Conservation (phyloP, 2,329 filamentous ascomycete genomes). For the Fusarium sp. region DNA sequence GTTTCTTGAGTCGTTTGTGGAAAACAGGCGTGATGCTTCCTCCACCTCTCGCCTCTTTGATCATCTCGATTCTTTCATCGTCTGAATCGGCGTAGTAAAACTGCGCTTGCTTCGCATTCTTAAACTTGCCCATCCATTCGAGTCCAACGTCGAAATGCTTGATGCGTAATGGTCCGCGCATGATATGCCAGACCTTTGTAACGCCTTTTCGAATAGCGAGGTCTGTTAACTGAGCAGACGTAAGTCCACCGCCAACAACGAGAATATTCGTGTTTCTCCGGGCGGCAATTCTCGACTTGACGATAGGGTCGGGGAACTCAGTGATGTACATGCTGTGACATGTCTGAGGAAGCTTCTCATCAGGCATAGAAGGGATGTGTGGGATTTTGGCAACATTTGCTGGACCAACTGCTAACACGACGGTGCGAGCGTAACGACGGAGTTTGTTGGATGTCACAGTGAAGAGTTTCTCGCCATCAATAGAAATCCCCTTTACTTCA, state of each 20-base stretch:
- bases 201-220: conserved; percentile 74
- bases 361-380: conserved; percentile 51
- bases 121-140: conserved; percentile 85
- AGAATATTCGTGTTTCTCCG: conserved; percentile 71
- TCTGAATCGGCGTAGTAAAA: conserved; percentile 84
- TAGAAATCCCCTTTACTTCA: conserved; percentile 57
- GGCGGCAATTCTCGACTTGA: conserved; percentile 65
- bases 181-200: conserved; percentile 75
- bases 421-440: conserved; percentile 68
- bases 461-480: conserved; percentile 70
- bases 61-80: conserved; percentile 74
- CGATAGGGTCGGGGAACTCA: conserved; percentile 65
- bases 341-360: conserved; percentile 54
- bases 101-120: conserved; percentile 79
- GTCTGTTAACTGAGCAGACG: conserved; percentile 79
- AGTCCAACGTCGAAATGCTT: conserved; percentile 85
- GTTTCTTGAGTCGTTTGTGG: conserved; percentile 73
- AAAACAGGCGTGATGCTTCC: conserved; percentile 81
- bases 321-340: conserved; percentile 76
- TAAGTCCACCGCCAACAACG: conserved; percentile 80
- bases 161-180: conserved; percentile 70
- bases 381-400: conserved; percentile 70
- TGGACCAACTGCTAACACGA: conserved; percentile 78
- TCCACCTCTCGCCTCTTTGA: conserved; percentile 75
- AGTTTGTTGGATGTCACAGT: conserved; percentile 69